Evolutionary conservation across 805 yeast species (phyloP), one percentile per base, ranked within the genome.

Genomic region (Cyberlindnera samutprakarnensis): DNA sequence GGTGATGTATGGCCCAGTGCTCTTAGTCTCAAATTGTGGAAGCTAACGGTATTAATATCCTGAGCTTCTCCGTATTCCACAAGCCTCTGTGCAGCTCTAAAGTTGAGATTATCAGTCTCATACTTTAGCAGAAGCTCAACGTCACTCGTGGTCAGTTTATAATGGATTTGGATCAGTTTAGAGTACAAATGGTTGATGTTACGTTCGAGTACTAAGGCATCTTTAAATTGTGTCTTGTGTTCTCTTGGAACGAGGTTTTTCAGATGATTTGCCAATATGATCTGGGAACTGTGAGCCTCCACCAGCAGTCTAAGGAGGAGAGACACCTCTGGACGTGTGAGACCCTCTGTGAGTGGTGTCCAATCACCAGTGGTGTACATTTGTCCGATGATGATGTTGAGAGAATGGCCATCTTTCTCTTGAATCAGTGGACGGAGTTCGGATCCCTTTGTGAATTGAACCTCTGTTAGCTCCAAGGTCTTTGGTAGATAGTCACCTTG

Each of bases 301-400:
- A 35, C 20, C 6, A 41, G 30, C 11, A 14, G 8, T 17, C 18
- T 27, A 12, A 41, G 15, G n/a, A 41, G n/a, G 11, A 36, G 20
- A 2, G 45, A 33, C n/a, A 41, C 21, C 28, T 41, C 45, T 2
- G 32, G 30, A 10, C 37, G 37, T 17, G 39, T 18, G 4, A 41
- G 32, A 1, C 37, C 38, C 2, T 32, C 18, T 1, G 19, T n/a
- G 3, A 41, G 8, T 5, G 21, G 8, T 2, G 19, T 14, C 42
- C 42, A 38, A 15, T 32, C 24, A 3, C 20, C 19, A 5, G 25
- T 4, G 18, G 30, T 27, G 14, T 33, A 28, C 16, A 28, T n/a
- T 4, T 21, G 14, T 11, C 23, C 12, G 7, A 39, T 27, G 9
- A 18, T 7, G 5, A 15, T 10, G 16, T 33, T 13, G 15, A 39